Evolutionary conservation across 2,329 filamentous ascomycete genomes (phyloP).

Genomic region (Pestalotiopsis sp.): DNA sequence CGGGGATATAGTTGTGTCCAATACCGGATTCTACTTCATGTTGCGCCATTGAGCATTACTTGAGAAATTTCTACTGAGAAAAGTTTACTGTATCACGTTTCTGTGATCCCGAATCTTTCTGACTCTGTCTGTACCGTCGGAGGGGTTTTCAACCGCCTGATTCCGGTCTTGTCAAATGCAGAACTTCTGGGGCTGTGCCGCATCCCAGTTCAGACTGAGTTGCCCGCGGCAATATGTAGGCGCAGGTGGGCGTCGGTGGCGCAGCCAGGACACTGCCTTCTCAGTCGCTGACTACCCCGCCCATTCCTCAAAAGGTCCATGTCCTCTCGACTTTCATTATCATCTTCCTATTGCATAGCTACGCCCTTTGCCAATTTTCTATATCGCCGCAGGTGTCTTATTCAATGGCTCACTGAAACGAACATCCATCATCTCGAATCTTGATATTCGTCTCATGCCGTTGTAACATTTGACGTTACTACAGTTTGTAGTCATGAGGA

Average conservation of each 20-base stretch:
- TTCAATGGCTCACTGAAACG: neutral
- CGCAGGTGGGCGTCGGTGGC: neutral
- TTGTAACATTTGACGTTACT: neutral
- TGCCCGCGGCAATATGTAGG: neutral
- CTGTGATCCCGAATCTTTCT: no score
- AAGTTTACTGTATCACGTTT: neutral
- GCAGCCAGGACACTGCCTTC: neutral
- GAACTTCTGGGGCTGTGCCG: neutral
- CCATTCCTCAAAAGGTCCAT: no score
- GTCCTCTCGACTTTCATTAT: no score
- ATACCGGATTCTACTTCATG: neutral
- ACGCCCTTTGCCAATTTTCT: neutral
- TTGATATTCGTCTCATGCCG: neutral
- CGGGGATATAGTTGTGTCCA: neutral
- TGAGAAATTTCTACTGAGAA: neutral
- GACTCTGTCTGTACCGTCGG: neutral
- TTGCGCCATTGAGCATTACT: neutral
- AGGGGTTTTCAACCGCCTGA: neutral
- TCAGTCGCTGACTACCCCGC: neutral
- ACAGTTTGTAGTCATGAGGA: neutral
- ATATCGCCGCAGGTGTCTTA: neutral
- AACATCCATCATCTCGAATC: neutral
- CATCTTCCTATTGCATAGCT: neutral
- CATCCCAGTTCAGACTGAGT: neutral
- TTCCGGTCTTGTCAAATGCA: neutral